phyloP scores from a whole-genome alignment of 2,329 filamentous ascomycete species.

The Diaporthe vexans region DNA sequence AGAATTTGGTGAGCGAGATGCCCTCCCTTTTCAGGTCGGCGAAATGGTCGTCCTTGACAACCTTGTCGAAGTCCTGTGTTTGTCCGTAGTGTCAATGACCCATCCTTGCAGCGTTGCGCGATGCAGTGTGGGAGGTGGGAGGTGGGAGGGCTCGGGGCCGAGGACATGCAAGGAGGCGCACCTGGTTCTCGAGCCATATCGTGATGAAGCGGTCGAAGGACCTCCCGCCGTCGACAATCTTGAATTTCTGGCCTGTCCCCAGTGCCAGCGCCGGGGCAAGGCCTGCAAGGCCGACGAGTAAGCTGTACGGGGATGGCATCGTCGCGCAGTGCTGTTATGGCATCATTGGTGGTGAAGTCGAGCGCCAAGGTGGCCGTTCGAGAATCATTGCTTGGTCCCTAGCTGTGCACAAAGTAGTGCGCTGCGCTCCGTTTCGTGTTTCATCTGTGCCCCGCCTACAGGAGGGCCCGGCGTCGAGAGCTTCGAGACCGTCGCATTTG shows the following conservation, averaged over 20 bases:
- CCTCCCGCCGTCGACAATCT: conserved; percentile 51
- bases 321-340: conserved; percentile 16
- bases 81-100: background rate
- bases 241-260: conserved; percentile 39
- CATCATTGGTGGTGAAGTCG: background rate
- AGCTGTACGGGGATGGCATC: conserved; percentile 27
- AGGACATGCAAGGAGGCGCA: conserved; percentile 41
- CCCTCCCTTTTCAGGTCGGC: conserved; percentile 58
- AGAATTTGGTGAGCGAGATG: conserved; percentile 65
- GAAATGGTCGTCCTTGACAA: conserved; percentile 56
- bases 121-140: background rate
- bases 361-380: conserved; percentile 26
- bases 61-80: conserved; percentile 58
- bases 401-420: background rate
- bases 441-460: conserved; percentile 28
- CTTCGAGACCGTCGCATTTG: background rate
- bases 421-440: conserved; percentile 9
- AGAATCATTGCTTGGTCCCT: background rate
- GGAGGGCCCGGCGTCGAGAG: conserved; percentile 7
- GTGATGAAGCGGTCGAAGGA: conserved; percentile 59
- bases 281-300: conserved; percentile 23
- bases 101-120: background rate
- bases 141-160: background rate
- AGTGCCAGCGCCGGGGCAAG: conserved; percentile 33
- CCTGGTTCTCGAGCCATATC: conserved; percentile 62